Evolutionary conservation across 768 basidiomycete genomes (phyloP), one percentile per base, ranked within the genome.

Genomic region (Gymnopilus junonius): DNA sequence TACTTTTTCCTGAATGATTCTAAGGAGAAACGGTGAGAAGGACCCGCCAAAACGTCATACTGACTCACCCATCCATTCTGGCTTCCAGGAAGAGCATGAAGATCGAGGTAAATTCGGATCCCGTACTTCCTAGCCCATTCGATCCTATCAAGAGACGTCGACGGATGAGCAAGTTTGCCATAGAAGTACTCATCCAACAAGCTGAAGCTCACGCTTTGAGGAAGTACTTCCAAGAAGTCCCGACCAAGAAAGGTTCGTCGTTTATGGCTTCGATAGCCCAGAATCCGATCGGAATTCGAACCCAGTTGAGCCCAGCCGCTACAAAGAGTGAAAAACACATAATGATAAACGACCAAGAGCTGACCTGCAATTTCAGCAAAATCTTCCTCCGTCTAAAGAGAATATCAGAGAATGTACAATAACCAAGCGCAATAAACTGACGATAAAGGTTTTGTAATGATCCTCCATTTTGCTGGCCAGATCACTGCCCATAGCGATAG

Each of bases 111-210:
- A 65, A 97, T 92, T 46, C 95, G 87, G 53, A 97, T 74, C 4
- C 95, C 95, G 72, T 97, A 97, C 76, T 96, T 97, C 68, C 94
- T 83, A n/a, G 88, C 91, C 95, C 95, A 97, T 61, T 85, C 78
- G 64, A 97, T 84, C 17, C 78, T 79, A 61, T 27, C 85, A 85
- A n/a, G 71, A 74, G 74, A 88, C 83, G 75, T 88, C 86, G 55
- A 46, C n/a, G 46, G 48, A 64, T 34, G 42, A 48, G 27, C 12
- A 42, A 63, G 15, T 40, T n/a, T 42, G n/a, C 61, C 31, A 32
- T 39, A 20, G 42, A 62, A 66, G 27, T 59, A 59, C 25, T 39
- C 40, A 14, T 48, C 14, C 31, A 42, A 32, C n/a, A 50, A 59
- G 59, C 61, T 37, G 35, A n/a, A 58, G 40, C 62, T 71, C 63